Base-by-base conservation (phyloP, 768 basidiomycete species). In the Pleurotus platypus region DNA sequence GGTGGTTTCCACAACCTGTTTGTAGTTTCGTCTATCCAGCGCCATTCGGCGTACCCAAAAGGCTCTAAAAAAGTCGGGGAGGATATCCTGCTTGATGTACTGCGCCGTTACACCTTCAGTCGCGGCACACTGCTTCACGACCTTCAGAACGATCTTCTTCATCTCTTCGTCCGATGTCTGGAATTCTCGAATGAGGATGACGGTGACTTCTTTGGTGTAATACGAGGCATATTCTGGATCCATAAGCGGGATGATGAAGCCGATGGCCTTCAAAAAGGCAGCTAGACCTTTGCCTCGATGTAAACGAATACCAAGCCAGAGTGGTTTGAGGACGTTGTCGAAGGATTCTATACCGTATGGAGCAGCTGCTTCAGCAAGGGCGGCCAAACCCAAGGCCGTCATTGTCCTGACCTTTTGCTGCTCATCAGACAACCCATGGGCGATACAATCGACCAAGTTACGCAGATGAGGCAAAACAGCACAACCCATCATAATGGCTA, bases 291-390 rank as follows among this genome's bases (percentile, higher is more conserved):
- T 96, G 58, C 94, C 94, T 69, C 94, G 92, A 70, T 97, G 94
- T 53, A 93, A 84, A 73, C 93, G 87, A 64, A 95, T 94, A 72
- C 94, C 94, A 49, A 92, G 78, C 94, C 93, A 96, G 8, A 96
- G 76, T 9, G 94, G 93, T 73, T 94, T 94, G 65, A 97, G 79
- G 2, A 99, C 97, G 66, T 93, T 90, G 69, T 99, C 97, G 70
- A 99, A 99, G 3, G 96, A 98, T 70, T 99, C 97, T 71, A 99
- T 98, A 79, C 97, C 97, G 67, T 99, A 99, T 0, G 97, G 97
- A 0, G 96, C 95, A 13, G 97, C 85, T 16, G 97, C 95, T 70
- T 98, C 97, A 8, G 97, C 97, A 46, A 99, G 81, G 3, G 95
- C 97, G 57, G 97, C 95, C 16, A 96, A 73, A 13, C 87, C 89